A percentile compares a stretch with the other conserved stretches of the same genome.
phyloP scores from a whole-genome alignment of 2,329 filamentous ascomycete species.

The Microsporum audouinii region DNA sequence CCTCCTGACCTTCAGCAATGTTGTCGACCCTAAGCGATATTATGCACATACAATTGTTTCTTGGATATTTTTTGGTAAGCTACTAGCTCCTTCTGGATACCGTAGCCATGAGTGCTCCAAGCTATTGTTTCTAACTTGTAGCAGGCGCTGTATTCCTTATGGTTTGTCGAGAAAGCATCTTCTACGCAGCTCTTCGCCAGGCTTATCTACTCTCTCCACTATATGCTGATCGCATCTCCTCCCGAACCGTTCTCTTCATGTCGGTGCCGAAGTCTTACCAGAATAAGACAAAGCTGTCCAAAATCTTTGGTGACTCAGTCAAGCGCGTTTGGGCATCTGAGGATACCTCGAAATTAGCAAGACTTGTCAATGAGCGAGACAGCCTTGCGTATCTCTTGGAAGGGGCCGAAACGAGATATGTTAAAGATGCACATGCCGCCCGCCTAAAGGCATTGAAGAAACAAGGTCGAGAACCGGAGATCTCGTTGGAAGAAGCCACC shows the following conservation, averaged over 20 bases:
- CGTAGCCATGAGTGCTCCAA: not conserved
- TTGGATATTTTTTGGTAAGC: conserved; percentile 62
- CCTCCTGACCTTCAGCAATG: conserved; percentile 67
- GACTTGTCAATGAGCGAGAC: conserved; percentile 69
- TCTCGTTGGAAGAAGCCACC: conserved; percentile 27
- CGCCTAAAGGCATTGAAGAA: conserved; percentile 48
- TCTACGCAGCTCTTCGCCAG: conserved; percentile 81
- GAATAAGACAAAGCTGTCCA: conserved; percentile 59
- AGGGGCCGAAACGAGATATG: conserved; percentile 72
- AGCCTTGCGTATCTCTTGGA: conserved; percentile 69
- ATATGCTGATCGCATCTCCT: conserved; percentile 74
- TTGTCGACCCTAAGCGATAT: conserved; percentile 51
- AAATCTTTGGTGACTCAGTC: conserved; percentile 72
- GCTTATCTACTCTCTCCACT: conserved; percentile 78
- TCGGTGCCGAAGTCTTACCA: conserved; percentile 70
- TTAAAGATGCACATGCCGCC: conserved; percentile 62
- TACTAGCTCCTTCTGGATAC: not conserved
- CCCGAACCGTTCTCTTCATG: conserved; percentile 77
- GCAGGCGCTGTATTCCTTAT: conserved; percentile 66
- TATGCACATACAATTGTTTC: conserved; percentile 69
- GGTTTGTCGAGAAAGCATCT: conserved; percentile 76
- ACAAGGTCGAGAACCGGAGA: conserved; percentile 6
- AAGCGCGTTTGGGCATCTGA: conserved; percentile 71
- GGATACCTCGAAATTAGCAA: conserved; percentile 62
- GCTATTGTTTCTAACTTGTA: not conserved